Evolutionary conservation across 1,284 basidiomycete genomes (phyloP).

Genomic region (Phellinidium pouzarii): DNA sequence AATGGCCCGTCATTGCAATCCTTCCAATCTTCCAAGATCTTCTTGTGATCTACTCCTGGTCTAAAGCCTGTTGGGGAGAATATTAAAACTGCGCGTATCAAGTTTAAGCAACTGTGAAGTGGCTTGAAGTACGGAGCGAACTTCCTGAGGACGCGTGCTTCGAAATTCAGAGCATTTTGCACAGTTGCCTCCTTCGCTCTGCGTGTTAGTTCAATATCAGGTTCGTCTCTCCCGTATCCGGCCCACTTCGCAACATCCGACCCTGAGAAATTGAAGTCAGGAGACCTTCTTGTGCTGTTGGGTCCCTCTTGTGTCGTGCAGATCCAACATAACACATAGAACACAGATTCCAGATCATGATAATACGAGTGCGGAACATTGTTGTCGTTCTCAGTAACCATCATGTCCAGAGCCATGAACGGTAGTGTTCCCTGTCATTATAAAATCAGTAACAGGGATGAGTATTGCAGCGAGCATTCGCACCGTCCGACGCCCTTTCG

Average conservation of each 20-base stretch:
- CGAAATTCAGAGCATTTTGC: not conserved
- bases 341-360: constrained; percentile 4
- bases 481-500: not conserved
- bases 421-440: not conserved
- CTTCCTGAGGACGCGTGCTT: not conserved
- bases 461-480: not conserved
- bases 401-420: constrained; percentile 2
- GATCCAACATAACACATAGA: too few relatives aligned
- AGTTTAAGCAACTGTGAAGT: not conserved
- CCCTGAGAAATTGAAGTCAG: not conserved
- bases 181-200: not conserved
- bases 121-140: not conserved
- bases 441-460: not conserved
- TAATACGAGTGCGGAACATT: not conserved
- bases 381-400: not conserved
- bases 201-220: too few relatives aligned
- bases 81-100: not conserved
- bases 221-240: not conserved
- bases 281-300: not conserved
- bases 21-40: not conserved
- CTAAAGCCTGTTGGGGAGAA: not conserved
- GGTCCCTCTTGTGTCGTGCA: too few relatives aligned
- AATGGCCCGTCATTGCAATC: not conserved
- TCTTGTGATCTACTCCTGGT: not conserved
- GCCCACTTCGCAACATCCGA: not conserved